phyloP scores from a whole-genome alignment of 2,329 filamentous ascomycete species.

The Rhynchosporium secalis region DNA sequence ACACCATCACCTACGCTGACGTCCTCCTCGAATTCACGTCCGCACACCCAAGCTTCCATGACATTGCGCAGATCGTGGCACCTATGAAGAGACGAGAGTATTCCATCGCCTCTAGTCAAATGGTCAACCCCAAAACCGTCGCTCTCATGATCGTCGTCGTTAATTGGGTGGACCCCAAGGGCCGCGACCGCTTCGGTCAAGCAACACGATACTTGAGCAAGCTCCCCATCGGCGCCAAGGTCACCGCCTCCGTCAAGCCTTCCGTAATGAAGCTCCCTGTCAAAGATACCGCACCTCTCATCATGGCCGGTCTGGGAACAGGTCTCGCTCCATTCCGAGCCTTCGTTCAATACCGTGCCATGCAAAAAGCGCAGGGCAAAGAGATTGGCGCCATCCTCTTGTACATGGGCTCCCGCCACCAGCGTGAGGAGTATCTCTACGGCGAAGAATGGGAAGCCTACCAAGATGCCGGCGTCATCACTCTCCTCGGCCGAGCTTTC shows the following conservation, averaged over 20 bases:
- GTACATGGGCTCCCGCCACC: constrained; percentile 95
- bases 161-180: constrained; percentile 86
- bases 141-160: constrained; percentile 97
- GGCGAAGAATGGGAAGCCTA: constrained; percentile 99
- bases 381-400: constrained; percentile 89
- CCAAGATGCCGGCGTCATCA: constrained; percentile 91
- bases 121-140: constrained; percentile 86
- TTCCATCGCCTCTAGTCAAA: constrained; percentile 97
- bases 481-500: constrained; percentile 89
- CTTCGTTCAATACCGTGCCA: constrained; percentile 95
- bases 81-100: constrained; percentile 97
- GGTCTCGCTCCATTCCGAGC: constrained; percentile 98
- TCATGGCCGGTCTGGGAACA: constrained; percentile 98
- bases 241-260: constrained; percentile 94
- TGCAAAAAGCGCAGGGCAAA: constrained; percentile 97
- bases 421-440: constrained; percentile 98
- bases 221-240: constrained; percentile 71
- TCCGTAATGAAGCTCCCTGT: constrained; percentile 98
- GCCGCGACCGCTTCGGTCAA: constrained; percentile 87
- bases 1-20: constrained; percentile 89
- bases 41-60: constrained; percentile 83
- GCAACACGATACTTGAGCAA: constrained; percentile 85
- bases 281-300: constrained; percentile 85
- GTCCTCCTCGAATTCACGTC: constrained; percentile 87
- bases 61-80: constrained; percentile 81